Evolutionary conservation across 345 rosid species (phyloP).

Genomic region (Populus euphratica): DNA sequence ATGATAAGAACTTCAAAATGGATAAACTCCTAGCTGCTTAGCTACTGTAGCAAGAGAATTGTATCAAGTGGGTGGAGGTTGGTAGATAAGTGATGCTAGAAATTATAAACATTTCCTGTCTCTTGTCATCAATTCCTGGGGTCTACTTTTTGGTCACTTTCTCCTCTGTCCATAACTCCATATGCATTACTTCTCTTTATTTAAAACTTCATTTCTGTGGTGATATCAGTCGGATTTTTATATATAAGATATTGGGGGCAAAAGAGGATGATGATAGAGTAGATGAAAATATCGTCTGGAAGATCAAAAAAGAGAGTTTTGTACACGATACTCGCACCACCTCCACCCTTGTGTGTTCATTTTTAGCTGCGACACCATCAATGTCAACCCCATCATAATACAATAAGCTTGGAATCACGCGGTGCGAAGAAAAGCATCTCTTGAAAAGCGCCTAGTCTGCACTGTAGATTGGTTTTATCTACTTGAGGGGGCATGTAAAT

Average conservation of each 20-base stretch:
- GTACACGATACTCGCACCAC: background rate
- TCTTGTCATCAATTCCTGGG: slow-evolving; percentile 10
- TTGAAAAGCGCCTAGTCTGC: background rate
- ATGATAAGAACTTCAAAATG: background rate
- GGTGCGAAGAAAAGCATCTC: background rate
- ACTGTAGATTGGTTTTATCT: background rate
- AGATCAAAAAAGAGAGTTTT: background rate
- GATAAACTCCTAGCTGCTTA: background rate
- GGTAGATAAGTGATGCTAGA: slow-evolving; percentile 15
- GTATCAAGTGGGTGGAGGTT: background rate
- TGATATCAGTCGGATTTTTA: too few species aligned
- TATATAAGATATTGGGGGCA: background rate
- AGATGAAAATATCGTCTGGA: background rate
- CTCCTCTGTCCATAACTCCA: background rate
- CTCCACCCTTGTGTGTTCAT: background rate
- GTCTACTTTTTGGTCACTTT: background rate
- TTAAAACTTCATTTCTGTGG: background rate
- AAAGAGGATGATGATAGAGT: background rate
- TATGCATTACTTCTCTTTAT: background rate
- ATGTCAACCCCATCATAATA: background rate
- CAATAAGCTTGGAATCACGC: background rate
- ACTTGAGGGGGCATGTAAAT: background rate
- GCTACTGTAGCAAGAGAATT: background rate
- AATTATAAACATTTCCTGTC: slow-evolving; percentile 8
- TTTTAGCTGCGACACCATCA: background rate